These are phyloP conservation scores for Umbelopsis vinacea DNA, from an alignment of 192 early-diverging fungal species.

Conservation along the genomic window DNA sequence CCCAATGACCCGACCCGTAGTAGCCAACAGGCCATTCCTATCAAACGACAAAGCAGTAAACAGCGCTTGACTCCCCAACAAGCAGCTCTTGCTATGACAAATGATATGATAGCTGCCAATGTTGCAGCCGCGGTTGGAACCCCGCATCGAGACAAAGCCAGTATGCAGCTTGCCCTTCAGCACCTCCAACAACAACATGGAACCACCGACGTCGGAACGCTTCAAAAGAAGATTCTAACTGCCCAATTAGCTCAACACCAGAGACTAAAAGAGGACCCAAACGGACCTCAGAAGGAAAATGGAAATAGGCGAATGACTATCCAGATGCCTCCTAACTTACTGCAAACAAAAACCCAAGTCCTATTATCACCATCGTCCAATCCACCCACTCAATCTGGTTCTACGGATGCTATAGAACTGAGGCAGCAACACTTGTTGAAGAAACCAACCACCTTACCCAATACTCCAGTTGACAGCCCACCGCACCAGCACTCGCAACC, in stretches of 20 bases:
- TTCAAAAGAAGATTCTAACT: conserved; percentile 6
- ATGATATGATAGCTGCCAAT: conserved; percentile 38
- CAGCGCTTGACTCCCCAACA: conserved; percentile 40
- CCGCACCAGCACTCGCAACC: conserved; percentile 2
- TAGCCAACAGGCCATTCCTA: conserved; percentile 4
- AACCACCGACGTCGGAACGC: not conserved
- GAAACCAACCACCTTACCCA: conserved; percentile 10
- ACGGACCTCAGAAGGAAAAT: conserved; percentile 6
- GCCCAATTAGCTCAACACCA: conserved; percentile 15
- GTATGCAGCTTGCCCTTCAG: conserved; percentile 23
- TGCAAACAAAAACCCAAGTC: conserved; percentile 3
- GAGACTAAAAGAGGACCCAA: not conserved
- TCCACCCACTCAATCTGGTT: not conserved
- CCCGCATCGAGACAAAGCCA: conserved; percentile 1
- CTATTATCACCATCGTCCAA: not conserved
- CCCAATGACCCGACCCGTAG: not conserved
- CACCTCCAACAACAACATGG: conserved; percentile 27
- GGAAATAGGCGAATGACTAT: conserved; percentile 4
- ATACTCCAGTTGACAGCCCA: conserved; percentile 18
- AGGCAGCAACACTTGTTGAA: conserved; percentile 5
- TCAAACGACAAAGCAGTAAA: conserved; percentile 35
- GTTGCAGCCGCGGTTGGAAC: conserved; percentile 30
- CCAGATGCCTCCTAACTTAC: conserved; percentile 14
- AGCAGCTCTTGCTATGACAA: conserved; percentile 36
- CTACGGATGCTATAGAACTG: not conserved